phyloP scores from a whole-genome alignment of 202 grass and related monocot genomes.

The Alloteropsis angusta region DNA sequence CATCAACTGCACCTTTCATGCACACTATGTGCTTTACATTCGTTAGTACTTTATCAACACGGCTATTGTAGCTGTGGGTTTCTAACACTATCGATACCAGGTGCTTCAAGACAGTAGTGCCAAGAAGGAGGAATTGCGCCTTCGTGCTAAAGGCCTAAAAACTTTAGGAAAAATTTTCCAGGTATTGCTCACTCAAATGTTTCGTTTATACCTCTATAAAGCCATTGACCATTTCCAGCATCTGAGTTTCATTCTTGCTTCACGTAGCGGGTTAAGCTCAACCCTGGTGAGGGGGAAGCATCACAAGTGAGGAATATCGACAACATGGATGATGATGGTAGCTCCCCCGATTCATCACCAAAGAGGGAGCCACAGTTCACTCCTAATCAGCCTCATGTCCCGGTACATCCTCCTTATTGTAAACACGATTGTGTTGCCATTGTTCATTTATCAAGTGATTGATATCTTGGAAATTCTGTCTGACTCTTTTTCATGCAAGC shows the following conservation, averaged over 20 bases:
- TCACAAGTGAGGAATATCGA: slow-evolving; percentile 46
- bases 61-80: neutral
- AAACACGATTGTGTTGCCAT: neutral
- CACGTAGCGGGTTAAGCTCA: slow-evolving; percentile 59
- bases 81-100: slow-evolving; percentile 34
- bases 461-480: neutral
- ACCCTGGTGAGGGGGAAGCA: slow-evolving; percentile 42
- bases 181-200: slow-evolving; percentile 36
- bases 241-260: slow-evolving; percentile 15
- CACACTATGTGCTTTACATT: neutral
- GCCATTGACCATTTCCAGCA: slow-evolving; percentile 17
- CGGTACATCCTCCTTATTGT: slow-evolving; percentile 41
- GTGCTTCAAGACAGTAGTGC: slow-evolving; percentile 74
- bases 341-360: slow-evolving; percentile 78
- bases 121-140: slow-evolving; percentile 70
- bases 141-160: slow-evolving; percentile 97
- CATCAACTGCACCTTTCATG: slow-evolving; percentile 24
- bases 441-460: slow-evolving; percentile 5
- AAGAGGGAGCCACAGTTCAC: slow-evolving; percentile 31
- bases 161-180: slow-evolving; percentile 91
- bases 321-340: slow-evolving; percentile 48
- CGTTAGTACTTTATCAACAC: neutral
- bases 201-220: neutral
- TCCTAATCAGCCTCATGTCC: slow-evolving; percentile 44
- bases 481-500: neutral